Evolutionary conservation across 495 filamentous ascomycete species (phyloP), one percentile per base, ranked within the genome.

Genomic region (Aspergillus olivimuriae): DNA sequence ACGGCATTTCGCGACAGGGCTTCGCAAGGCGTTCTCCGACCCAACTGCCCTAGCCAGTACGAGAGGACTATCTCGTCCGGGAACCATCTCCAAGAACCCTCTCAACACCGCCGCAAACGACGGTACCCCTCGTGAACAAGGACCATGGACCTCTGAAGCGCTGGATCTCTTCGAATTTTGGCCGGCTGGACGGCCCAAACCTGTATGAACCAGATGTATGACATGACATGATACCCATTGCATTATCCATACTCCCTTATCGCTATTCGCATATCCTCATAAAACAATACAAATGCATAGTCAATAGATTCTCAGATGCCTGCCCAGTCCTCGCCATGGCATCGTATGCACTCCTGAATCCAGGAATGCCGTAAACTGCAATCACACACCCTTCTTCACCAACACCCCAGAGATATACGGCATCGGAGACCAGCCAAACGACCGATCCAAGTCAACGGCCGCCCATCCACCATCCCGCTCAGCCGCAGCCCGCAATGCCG

Each of bases 61-160:
- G 22, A 42, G 47, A n/a, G 40, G 48, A n/a, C n/a, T 14, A 21
- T 52, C 12, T 51, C 47, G 28, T 16, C 40, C 2, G 39, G 48
- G 12, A 44, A 9, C 42, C 48, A 10, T 18, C 47, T 22, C 50
- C 46, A 14, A 52, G n/a, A 57, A 45, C 23, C 51, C 56, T 10
- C 44, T 56, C 5, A 55, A 53, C 34, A 35, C 48, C 2, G 19
- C 22, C 0, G 34, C 41, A 0, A 41, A 57, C 9, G 46, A 50
- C n/a, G 32, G 35, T 10, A 42, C 49, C 19, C 39, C 36, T 2
- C 24, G 20, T 14, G 61, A 62, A 33, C 53, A 61, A 44, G 65
- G 74, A 0, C 70, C 75, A 4, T 83, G 79, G 79, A 78, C 77
- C 14, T 58, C 64, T 0, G 79, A 83, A 52, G 78, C 77, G 4